Base-by-base conservation (phyloP, 345 rosid genomes). In the Hirschfeldia incana region DNA sequence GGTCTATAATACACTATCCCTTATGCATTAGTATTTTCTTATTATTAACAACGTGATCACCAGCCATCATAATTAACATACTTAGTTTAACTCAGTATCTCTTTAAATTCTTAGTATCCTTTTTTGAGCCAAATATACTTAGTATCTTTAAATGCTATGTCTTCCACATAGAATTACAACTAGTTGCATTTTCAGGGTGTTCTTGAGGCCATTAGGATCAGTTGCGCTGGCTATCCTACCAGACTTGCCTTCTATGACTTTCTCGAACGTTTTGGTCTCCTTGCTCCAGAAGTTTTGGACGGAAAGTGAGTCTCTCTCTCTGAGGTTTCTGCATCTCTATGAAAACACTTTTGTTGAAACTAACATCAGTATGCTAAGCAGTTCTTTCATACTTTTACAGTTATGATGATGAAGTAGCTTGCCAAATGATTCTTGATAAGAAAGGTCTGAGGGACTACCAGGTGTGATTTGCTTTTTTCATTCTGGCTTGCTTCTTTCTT, bases 221-320 rank as follows among this genome's bases (percentile, higher is more conserved):
- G 99, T 83, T 95, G 99, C 87, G 98, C 99, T 85, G 99, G 99
- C 76, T 95, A 95, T 87, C 99, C 99, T 28, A 95, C 99, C 26
- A 89, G 98, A 75, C 88, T 97, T 55, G 88, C 98, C 57, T 95
- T 95, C 85, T 89, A 93, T 67, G 97, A 93, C 76, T 91, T 93
- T 84, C 96, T 95, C 70, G 88, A 87, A 69, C 98, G 99, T 57
- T 95, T 95, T 80, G 99, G 98, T 68, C 91, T 95, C 74, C 98
- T 95, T 83, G 94, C 97, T 85, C 97, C 99, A 1, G 93, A 95
- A 73, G 89, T 91, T 75, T 76, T 93, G 84, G 98, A 95, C 34
- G 98, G 97, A 84, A 90, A 83, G 92, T 87, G 80, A 84, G 92
- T 87, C 70, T 28, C 46, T 79, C 57, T 79, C 49, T 74, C 67